phyloP scores from a whole-genome alignment of 2,329 filamentous ascomycete genomes.

The Colletotrichum graminicola region DNA sequence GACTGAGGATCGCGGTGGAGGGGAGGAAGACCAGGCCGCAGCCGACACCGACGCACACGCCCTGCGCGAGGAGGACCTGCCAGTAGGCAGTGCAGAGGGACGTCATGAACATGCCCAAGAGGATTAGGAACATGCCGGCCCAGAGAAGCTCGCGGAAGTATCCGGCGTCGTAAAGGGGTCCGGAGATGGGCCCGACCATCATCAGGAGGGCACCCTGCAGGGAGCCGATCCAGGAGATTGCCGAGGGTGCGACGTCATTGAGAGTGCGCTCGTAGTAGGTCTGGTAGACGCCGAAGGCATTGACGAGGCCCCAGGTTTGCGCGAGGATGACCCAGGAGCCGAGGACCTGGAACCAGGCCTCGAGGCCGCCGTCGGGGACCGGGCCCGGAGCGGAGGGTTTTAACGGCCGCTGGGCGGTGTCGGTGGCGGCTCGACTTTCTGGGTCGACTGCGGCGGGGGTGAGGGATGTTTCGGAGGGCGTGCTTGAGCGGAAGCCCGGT shows the following conservation, averaged over 20 bases:
- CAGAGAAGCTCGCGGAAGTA: conserved; percentile 54
- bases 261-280: conserved; percentile 57
- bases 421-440: conserved; percentile 5
- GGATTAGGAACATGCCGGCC: conserved; percentile 52
- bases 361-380: conserved; percentile 45
- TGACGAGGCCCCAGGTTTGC: conserved; percentile 52
- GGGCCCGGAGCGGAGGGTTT: conserved; percentile 30
- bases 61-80: conserved; percentile 56
- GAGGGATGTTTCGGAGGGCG: conserved; percentile 29
- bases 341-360: conserved; percentile 47
- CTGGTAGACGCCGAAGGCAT: conserved; percentile 61
- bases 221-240: conserved; percentile 61
- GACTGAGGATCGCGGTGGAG: conserved; percentile 52
- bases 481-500: conserved; percentile 9
- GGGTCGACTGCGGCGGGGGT: conserved; percentile 15
- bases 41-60: conserved; percentile 54
- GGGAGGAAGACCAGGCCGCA: conserved; percentile 53
- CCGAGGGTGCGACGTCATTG: conserved; percentile 51
- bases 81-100: conserved; percentile 60
- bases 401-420: neutral
- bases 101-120: conserved; percentile 59
- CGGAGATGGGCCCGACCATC: conserved; percentile 55
- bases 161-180: conserved; percentile 59
- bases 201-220: conserved; percentile 57
- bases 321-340: conserved; percentile 43